These are phyloP conservation scores for Fusarium cicatricum DNA, from an alignment of 2,329 filamentous ascomycete species.

Conservation along the genomic window DNA sequence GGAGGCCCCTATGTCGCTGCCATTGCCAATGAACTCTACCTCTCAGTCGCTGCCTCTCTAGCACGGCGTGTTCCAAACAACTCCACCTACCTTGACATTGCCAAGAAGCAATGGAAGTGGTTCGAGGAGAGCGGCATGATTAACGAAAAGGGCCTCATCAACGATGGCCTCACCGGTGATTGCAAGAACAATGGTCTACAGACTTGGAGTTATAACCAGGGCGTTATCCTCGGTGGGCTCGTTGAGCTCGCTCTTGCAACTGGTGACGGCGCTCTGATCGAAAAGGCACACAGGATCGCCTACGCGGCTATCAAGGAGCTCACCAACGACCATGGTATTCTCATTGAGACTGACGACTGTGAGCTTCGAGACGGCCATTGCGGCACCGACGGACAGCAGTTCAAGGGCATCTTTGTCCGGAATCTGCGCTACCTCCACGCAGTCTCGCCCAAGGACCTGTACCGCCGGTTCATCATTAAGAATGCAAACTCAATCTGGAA, in stretches of 20 bases:
- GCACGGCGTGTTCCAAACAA: slow-evolving; percentile 57
- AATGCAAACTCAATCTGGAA: slow-evolving; percentile 74
- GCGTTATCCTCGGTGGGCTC: slow-evolving; percentile 63
- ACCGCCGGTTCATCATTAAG: slow-evolving; percentile 61
- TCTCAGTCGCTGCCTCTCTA: slow-evolving; percentile 61
- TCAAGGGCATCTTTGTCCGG: slow-evolving; percentile 76
- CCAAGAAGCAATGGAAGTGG: slow-evolving; percentile 62
- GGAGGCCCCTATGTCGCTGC: slow-evolving; percentile 60
- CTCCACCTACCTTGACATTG: slow-evolving; percentile 56
- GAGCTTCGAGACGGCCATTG: slow-evolving; percentile 49
- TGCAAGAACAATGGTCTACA: slow-evolving; percentile 62
- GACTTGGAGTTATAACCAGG: slow-evolving; percentile 66
- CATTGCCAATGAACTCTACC: slow-evolving; percentile 66
- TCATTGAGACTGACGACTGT: slow-evolving; percentile 51
- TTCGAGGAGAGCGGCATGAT: slow-evolving; percentile 61
- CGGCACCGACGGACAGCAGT: slow-evolving; percentile 64
- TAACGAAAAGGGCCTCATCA: slow-evolving; percentile 59
- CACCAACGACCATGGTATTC: slow-evolving; percentile 55
- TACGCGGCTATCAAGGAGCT: slow-evolving; percentile 59
- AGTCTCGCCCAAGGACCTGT: slow-evolving; percentile 57
- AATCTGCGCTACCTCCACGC: slow-evolving; percentile 68
- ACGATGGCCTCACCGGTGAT: slow-evolving; percentile 58
- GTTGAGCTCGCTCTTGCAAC: slow-evolving; percentile 60
- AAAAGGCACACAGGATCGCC: slow-evolving; percentile 58
- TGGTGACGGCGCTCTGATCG: slow-evolving; percentile 51